These are phyloP conservation scores for Beauveria pseudobassiana DNA, from an alignment of 2,329 filamentous ascomycete species.

Conservation along the genomic window DNA sequence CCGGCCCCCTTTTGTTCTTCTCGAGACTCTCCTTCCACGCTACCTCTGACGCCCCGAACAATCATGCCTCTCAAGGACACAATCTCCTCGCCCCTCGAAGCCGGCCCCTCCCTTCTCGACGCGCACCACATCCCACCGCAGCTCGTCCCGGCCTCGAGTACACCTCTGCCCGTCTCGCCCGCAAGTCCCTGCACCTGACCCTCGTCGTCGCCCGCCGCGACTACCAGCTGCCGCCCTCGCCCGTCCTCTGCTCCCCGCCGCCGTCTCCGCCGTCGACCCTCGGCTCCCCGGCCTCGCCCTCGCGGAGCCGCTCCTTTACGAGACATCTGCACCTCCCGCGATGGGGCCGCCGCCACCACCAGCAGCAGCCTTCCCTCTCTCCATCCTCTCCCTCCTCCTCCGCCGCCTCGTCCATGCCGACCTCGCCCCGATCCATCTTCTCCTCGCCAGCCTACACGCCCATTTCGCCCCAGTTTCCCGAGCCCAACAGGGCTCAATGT, in stretches of 20 bases:
- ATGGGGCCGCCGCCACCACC: not conserved
- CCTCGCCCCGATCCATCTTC: slow-evolving; percentile 17
- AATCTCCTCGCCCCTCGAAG: slow-evolving; percentile 58
- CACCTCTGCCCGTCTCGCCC: slow-evolving; percentile 46
- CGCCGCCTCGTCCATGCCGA: slow-evolving; percentile 9
- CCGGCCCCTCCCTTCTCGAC: slow-evolving; percentile 52
- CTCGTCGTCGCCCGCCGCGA: slow-evolving; percentile 51
- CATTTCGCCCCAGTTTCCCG: slow-evolving; percentile 21
- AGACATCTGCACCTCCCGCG: slow-evolving; percentile 17
- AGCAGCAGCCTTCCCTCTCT: slow-evolving; percentile 3
- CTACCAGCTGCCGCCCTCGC: slow-evolving; percentile 41
- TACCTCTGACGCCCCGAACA: slow-evolving; percentile 15
- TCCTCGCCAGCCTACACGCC: slow-evolving; percentile 27
- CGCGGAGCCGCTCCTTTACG: slow-evolving; percentile 17
- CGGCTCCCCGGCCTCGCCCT: slow-evolving; percentile 22
- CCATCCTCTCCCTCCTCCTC: slow-evolving; percentile 3
- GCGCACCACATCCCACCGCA: slow-evolving; percentile 49
- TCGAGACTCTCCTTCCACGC: not conserved
- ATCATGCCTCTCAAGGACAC: slow-evolving; percentile 42
- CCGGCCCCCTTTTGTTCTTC: not conserved
- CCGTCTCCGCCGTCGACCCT: slow-evolving; percentile 1
- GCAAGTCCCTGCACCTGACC: slow-evolving; percentile 48
- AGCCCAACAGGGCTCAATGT: slow-evolving; percentile 23
- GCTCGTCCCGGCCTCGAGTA: slow-evolving; percentile 51
- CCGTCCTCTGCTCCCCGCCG: slow-evolving; percentile 16